These are phyloP conservation scores for Lepiota brunneoincarnata DNA, from an alignment of 768 basidiomycete species.

Conservation along the genomic window DNA sequence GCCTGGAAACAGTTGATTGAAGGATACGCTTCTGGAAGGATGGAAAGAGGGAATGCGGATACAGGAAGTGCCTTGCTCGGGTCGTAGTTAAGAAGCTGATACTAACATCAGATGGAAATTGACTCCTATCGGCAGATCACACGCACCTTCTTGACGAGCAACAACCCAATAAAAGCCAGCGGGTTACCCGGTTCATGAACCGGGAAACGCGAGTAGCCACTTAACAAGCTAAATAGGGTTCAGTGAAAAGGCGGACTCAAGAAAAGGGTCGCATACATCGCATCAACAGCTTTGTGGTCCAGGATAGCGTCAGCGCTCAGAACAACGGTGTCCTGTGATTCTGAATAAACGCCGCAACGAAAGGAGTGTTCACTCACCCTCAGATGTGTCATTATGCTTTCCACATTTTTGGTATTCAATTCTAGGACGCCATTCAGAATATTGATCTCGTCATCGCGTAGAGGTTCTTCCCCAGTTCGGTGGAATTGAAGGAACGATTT, in stretches of 20 bases:
- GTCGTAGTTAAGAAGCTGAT: slow-evolving; percentile 84
- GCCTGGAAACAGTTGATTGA: slow-evolving; percentile 94
- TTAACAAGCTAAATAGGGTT: slow-evolving; percentile 46
- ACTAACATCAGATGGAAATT: background rate
- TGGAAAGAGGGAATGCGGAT: slow-evolving; percentile 70
- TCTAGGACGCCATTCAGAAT: slow-evolving; percentile 81
- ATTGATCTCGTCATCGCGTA: slow-evolving; percentile 78
- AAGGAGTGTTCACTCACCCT: slow-evolving; percentile 39
- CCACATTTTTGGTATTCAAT: slow-evolving; percentile 71
- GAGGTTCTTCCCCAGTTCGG: slow-evolving; percentile 70
- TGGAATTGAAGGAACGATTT: slow-evolving; percentile 82
- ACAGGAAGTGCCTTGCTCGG: slow-evolving; percentile 76
- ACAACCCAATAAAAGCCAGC: slow-evolving; percentile 72
- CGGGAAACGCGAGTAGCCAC: slow-evolving; percentile 91
- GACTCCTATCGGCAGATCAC: slow-evolving; percentile 2
- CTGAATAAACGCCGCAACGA: background rate
- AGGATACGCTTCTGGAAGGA: slow-evolving; percentile 87
- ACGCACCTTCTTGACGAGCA: slow-evolving; percentile 77
- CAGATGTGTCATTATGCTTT: slow-evolving; percentile 82
- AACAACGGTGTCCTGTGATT: slow-evolving; percentile 71
- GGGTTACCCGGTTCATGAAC: slow-evolving; percentile 74
- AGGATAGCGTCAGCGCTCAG: slow-evolving; percentile 76
- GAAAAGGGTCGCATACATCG: slow-evolving; percentile 45
- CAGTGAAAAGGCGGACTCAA: background rate
- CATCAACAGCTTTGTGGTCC: slow-evolving; percentile 76